Conservation (phyloP, 176 grass and related monocot species). For the Bolboschoenus planiculmis region DNA sequence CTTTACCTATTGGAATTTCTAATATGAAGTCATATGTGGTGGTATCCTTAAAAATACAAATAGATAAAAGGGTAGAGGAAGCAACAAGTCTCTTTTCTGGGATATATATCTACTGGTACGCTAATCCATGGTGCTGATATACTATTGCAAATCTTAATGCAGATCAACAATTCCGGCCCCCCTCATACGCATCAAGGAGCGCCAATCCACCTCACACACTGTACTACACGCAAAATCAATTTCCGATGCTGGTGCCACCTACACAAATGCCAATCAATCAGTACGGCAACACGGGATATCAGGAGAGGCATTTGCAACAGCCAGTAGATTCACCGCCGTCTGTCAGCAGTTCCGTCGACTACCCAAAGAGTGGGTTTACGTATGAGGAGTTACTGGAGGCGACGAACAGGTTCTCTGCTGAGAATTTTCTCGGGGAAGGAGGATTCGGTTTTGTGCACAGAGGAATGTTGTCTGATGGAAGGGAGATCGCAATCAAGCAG, state of each 20-base stretch:
- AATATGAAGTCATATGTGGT: background rate
- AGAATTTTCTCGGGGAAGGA: conserved; percentile 38
- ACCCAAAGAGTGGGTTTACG: background rate
- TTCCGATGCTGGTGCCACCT: background rate
- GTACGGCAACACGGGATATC: background rate
- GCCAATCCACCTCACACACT: background rate
- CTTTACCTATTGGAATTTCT: no score
- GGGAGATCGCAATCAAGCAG: conserved; percentile 23
- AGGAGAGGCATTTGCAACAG: background rate
- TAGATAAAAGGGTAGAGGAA: no score
- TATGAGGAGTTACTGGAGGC: conserved; percentile 21
- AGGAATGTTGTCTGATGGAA: conserved; percentile 27
- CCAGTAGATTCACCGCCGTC: background rate
- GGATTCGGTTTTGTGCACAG: conserved; percentile 34
- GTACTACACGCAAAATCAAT: background rate
- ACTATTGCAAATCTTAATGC: background rate
- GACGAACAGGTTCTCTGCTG: conserved; percentile 26
- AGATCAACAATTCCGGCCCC: background rate
- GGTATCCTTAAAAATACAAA: no score
- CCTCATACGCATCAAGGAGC: background rate
- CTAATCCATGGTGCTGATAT: no score
- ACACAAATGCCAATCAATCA: background rate
- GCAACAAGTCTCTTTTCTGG: no score
- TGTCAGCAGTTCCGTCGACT: background rate
- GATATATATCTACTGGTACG: no score